These are phyloP conservation scores for Daedaleopsis sinensis DNA, from an alignment of 768 basidiomycete genomes.

Conservation along the genomic window DNA sequence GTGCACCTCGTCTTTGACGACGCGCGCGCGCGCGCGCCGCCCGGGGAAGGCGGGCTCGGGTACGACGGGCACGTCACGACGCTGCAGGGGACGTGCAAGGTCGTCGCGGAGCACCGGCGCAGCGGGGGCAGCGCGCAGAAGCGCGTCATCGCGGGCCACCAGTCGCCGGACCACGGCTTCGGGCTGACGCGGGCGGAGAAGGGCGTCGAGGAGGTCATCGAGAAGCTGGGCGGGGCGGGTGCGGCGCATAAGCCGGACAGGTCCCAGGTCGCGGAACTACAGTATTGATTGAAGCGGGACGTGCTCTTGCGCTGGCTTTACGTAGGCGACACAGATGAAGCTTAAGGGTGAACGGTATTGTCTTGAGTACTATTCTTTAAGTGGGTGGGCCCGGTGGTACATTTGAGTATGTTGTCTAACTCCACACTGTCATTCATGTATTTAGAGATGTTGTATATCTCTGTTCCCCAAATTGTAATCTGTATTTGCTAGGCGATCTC, in stretches of 20 bases:
- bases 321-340: too few species aligned
- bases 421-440: too few species aligned
- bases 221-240: slow-evolving; percentile 19
- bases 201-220: slow-evolving; percentile 29
- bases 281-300: slow-evolving; percentile 8
- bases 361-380: too few species aligned
- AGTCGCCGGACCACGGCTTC: slow-evolving; percentile 24
- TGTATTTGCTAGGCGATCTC: too few species aligned
- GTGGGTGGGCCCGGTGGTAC: too few species aligned
- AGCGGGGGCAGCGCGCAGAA: slow-evolving; percentile 28
- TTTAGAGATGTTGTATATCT: too few species aligned
- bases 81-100: slow-evolving; percentile 38
- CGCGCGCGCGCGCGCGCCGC: slow-evolving; percentile 38
- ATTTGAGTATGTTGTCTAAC: too few species aligned
- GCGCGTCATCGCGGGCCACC: slow-evolving; percentile 27
- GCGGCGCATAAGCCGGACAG: slow-evolving; percentile 4
- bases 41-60: slow-evolving; percentile 41
- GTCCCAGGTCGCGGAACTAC: slow-evolving; percentile 13
- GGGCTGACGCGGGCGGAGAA: slow-evolving; percentile 29
- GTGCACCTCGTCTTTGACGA: slow-evolving; percentile 44
- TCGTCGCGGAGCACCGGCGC: slow-evolving; percentile 34
- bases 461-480: too few species aligned
- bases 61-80: slow-evolving; percentile 34
- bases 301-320: too few species aligned
- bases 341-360: too few species aligned